Evolutionary conservation across 1,139 yeast species (phyloP), one percentile per base, ranked within the genome.

Genomic region (Nakaseomyces glabratus): DNA sequence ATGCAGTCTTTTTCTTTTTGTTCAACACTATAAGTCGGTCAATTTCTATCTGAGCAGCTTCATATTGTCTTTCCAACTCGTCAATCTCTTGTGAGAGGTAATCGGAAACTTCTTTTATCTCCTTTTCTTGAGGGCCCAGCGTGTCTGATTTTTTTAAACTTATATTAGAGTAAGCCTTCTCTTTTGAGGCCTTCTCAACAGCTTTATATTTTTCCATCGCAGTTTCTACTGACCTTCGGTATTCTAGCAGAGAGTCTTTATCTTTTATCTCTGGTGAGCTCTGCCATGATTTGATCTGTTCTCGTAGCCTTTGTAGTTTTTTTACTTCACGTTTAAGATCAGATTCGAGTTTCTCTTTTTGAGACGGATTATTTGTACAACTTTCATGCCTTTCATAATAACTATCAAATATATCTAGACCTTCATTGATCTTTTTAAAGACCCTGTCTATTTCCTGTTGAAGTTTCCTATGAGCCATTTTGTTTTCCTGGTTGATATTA

Each of bases 201-300:
- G 76, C 80, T 52, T 81, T 81, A 56, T 80, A 81, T 55, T 76
- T 73, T 57, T 81, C 93, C 93, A 81, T 81, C 19, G 88, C 88
- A 45, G 72, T 74, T 48, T 81, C 85, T 31, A 81, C 84, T 35
- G 70, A 65, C 45, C 76, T 64, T 43, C 88, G 64, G 48, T 75
- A 71, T 35, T 75, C 80, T 48, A 73, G 69, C 32, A 80, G 62
- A 34, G 68, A 56, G 37, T 68, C 73, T 57, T 79, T 78, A 51
- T 80, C 88, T 51, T 80, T 80, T 43, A 79, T 76, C 38, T 80
- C 79, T 40, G 71, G 71, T 37, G 78, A 78, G 18, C 82, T 71
- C 46, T 79, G 75, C 90, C 90, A 80, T 45, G 75, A 75, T 52
- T 80, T 80, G 43, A 80, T 75, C 58, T 78, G 88, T 56, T 80